Evolutionary conservation across 2,329 filamentous ascomycete species (phyloP).

Genomic region (Sarocladium strictum): DNA sequence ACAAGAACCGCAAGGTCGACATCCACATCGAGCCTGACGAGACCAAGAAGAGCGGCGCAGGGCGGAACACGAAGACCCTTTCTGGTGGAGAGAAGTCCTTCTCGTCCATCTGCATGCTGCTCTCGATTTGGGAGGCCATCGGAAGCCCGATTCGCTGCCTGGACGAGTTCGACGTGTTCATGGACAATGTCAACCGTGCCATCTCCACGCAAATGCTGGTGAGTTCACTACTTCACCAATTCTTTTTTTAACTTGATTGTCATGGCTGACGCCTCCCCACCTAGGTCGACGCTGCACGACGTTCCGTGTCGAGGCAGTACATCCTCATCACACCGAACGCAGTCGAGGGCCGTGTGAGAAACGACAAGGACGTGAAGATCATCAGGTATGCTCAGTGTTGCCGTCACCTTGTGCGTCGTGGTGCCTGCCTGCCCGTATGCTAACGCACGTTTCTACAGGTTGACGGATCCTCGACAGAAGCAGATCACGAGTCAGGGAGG

Average conservation of each 20-base stretch:
- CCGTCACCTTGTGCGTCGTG: neutral
- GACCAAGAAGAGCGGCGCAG: conserved; percentile 62
- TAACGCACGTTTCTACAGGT: conserved; percentile 28
- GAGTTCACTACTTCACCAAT: conserved; percentile 34
- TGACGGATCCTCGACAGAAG: conserved; percentile 53
- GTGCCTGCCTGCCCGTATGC: neutral
- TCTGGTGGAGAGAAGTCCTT: conserved; percentile 98
- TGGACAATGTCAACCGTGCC: conserved; percentile 94
- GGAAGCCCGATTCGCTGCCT: conserved; percentile 89
- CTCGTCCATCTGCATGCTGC: conserved; percentile 86
- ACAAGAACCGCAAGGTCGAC: conserved; percentile 66
- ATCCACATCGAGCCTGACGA: conserved; percentile 68
- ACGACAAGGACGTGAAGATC: conserved; percentile 69
- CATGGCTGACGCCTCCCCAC: neutral
- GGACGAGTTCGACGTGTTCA: conserved; percentile 98
- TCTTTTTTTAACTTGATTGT: neutral
- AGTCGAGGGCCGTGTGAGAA: conserved; percentile 54
- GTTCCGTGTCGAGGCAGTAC: conserved; percentile 86
- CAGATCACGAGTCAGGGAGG: conserved; percentile 2
- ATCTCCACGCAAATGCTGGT: conserved; percentile 93
- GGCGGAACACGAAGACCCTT: conserved; percentile 82
- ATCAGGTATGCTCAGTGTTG: conserved; percentile 54
- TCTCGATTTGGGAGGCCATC: conserved; percentile 97
- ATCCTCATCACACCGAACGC: conserved; percentile 94
- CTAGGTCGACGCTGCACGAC: conserved; percentile 78